Evolutionary conservation across 1,284 basidiomycete species (phyloP).

Genomic region (Sutorius eximius): DNA sequence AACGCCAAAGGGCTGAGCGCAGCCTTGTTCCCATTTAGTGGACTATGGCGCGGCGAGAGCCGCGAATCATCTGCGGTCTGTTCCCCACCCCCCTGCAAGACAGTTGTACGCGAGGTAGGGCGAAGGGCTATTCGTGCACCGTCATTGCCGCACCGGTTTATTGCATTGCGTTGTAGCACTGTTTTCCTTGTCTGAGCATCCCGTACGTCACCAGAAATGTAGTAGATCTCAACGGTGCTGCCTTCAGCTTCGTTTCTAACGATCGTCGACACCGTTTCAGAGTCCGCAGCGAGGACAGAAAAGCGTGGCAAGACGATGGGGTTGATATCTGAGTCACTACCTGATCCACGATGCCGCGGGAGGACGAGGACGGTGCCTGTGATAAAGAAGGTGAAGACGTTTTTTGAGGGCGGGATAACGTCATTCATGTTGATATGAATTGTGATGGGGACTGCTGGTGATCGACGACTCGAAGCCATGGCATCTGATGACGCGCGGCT

Average conservation of each 20-base stretch:
- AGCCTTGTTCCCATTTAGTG: conserved; percentile 25
- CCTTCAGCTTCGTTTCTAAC: conserved; percentile 58
- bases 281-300: conserved; percentile 61
- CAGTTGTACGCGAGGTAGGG: conserved; percentile 30
- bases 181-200: conserved; percentile 62
- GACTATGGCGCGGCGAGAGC: conserved; percentile 35
- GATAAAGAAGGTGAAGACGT: conserved; percentile 62
- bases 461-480: conserved; percentile 15
- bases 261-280: conserved; percentile 53
- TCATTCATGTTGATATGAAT: conserved; percentile 79
- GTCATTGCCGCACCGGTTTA: conserved; percentile 55
- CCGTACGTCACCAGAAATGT: conserved; percentile 54
- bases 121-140: conserved; percentile 60
- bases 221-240: conserved; percentile 57
- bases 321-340: conserved; percentile 40
- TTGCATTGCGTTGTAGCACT: conserved; percentile 56
- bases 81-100: conserved; percentile 31
- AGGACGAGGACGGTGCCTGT: conserved; percentile 62
- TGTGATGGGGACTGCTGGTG: conserved; percentile 40
- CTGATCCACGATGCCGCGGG: conserved; percentile 40
- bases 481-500: conserved; percentile 30
- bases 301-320: conserved; percentile 65
- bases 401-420: conserved; percentile 61
- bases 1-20: conserved; percentile 21
- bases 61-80: conserved; percentile 22